Conservation (phyloP, 2,329 filamentous ascomycete genomes). For the Colletotrichum ledebouriae region DNA sequence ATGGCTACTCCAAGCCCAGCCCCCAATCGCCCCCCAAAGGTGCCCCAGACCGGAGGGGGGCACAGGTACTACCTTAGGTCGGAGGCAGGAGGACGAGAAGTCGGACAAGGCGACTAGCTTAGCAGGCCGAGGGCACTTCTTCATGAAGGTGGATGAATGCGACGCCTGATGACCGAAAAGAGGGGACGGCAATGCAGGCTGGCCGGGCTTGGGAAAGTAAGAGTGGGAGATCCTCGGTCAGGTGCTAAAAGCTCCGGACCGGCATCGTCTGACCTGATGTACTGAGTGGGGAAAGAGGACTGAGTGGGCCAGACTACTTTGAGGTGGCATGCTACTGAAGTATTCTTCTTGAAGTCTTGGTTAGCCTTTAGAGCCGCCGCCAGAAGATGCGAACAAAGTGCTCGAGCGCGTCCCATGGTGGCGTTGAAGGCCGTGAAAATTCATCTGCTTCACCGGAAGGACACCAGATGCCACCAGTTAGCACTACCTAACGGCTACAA, state of each 20-base stretch:
- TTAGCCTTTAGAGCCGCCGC: slow-evolving; percentile 6
- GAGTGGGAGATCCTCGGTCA: slow-evolving; percentile 38
- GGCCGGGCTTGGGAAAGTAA: slow-evolving; percentile 29
- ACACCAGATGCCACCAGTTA: too few species aligned
- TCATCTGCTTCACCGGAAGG: slow-evolving; percentile 24
- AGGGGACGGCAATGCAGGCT: slow-evolving; percentile 35
- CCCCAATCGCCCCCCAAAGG: slow-evolving; percentile 20
- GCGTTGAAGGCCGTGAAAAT: slow-evolving; percentile 22
- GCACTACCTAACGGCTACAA: too few species aligned
- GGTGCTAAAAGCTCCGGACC: slow-evolving; percentile 39
- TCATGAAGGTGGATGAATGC: slow-evolving; percentile 4
- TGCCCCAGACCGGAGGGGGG: slow-evolving; percentile 15
- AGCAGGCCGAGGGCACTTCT: not conserved
- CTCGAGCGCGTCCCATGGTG: slow-evolving; percentile 30
- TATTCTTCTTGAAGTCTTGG: not conserved
- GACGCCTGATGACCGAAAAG: slow-evolving; percentile 25
- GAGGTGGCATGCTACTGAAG: not conserved
- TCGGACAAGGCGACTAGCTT: not conserved
- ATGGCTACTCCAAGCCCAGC: slow-evolving; percentile 9
- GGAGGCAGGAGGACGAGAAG: slow-evolving; percentile 15
- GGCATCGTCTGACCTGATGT: slow-evolving; percentile 36
- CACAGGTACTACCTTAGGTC: slow-evolving; percentile 8
- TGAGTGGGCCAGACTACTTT: not conserved
- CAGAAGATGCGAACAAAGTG: slow-evolving; percentile 9
- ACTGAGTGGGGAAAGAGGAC: slow-evolving; percentile 17